These are phyloP conservation scores for Yarrowia deformans DNA, from an alignment of 805 yeast species.

Conservation along the genomic window DNA sequence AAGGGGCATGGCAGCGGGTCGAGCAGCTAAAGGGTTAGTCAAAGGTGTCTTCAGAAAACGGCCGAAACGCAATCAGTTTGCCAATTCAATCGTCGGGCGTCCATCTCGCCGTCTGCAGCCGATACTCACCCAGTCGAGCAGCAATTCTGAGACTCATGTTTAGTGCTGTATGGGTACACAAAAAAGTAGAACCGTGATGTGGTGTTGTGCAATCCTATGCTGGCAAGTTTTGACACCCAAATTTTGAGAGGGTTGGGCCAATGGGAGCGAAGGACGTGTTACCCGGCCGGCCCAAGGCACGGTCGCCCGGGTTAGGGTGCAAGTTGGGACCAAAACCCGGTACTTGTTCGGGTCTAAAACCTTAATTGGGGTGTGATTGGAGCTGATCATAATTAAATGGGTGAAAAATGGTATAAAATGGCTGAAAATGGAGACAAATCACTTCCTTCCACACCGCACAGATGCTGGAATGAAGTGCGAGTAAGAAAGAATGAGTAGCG, in stretches of 20 bases:
- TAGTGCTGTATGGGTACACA: slow-evolving; percentile 40
- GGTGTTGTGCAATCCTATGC: slow-evolving; percentile 39
- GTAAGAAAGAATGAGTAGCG: too few relatives aligned
- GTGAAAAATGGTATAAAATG: background rate
- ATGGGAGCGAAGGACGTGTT: slow-evolving; percentile 37
- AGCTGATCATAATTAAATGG: too few relatives aligned
- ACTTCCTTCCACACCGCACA: too few relatives aligned
- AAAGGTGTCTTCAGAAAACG: background rate
- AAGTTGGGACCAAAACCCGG: slow-evolving; percentile 1
- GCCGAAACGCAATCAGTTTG: slow-evolving; percentile 2
- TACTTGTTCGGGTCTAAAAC: slow-evolving; percentile 10
- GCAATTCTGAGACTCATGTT: slow-evolving; percentile 40
- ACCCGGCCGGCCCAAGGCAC: slow-evolving; percentile 30
- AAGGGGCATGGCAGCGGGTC: slow-evolving; percentile 39
- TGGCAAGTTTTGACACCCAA: slow-evolving; percentile 40
- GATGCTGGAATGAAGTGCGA: too few relatives aligned
- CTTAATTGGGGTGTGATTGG: background rate
- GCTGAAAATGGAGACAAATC: background rate
- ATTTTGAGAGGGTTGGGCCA: slow-evolving; percentile 37
- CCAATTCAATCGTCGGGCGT: background rate
- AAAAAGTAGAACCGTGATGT: slow-evolving; percentile 39
- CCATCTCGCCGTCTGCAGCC: background rate
- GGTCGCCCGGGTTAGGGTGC: slow-evolving; percentile 6
- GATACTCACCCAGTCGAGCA: slow-evolving; percentile 40
- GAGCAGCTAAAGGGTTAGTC: slow-evolving; percentile 39